These are phyloP conservation scores for Trichocladium uniseriatum DNA, from an alignment of 495 filamentous ascomycete species.

Conservation along the genomic window DNA sequence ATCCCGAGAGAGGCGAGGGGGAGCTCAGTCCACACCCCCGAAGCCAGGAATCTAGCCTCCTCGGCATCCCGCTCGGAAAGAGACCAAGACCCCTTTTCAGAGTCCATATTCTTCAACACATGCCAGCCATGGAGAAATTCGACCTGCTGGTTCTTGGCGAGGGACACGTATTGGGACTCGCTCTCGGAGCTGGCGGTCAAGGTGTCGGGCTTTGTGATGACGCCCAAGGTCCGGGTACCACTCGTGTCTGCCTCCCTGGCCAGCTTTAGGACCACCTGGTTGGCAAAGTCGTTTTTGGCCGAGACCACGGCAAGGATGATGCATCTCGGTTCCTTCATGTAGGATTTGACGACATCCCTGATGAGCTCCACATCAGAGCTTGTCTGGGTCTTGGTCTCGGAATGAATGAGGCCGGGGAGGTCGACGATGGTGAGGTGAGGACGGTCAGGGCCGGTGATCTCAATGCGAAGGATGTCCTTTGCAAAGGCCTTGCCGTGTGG, in stretches of 20 bases:
- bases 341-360: slow-evolving; percentile 42
- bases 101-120: slow-evolving; percentile 54
- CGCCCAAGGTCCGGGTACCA: slow-evolving; percentile 69
- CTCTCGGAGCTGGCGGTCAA: slow-evolving; percentile 39
- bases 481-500: slow-evolving; percentile 39
- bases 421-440: slow-evolving; percentile 64
- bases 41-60: slow-evolving; percentile 37
- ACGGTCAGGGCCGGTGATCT: slow-evolving; percentile 52
- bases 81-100: slow-evolving; percentile 33
- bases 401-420: slow-evolving; percentile 55
- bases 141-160: slow-evolving; percentile 53
- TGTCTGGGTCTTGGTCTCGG: slow-evolving; percentile 39
- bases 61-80: slow-evolving; percentile 31
- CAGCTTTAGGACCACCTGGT: slow-evolving; percentile 57
- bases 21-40: slow-evolving; percentile 34
- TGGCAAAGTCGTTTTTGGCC: slow-evolving; percentile 53
- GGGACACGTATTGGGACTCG: slow-evolving; percentile 43
- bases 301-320: slow-evolving; percentile 60
- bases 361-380: slow-evolving; percentile 46
- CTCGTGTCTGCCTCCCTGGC: slow-evolving; percentile 65
- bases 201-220: slow-evolving; percentile 77
- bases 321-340: slow-evolving; percentile 50
- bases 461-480: slow-evolving; percentile 59
- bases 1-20: slow-evolving; percentile 35
- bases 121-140: slow-evolving; percentile 63